Evolutionary conservation across 2,329 filamentous ascomycete genomes (phyloP).

Genomic region (Colletotrichum truncatum): DNA sequence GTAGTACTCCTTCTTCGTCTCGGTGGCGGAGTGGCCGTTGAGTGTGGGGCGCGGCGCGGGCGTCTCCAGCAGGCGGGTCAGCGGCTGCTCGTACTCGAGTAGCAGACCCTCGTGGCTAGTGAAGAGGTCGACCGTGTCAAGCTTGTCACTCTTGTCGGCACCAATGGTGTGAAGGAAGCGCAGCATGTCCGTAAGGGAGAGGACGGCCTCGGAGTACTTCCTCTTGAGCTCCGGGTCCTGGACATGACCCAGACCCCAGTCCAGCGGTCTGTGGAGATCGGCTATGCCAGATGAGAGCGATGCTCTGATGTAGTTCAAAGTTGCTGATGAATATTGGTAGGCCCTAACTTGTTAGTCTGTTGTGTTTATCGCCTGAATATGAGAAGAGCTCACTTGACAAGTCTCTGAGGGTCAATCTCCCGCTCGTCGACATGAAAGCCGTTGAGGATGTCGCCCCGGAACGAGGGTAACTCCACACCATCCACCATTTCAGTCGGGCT

Average conservation of each 20-base stretch:
- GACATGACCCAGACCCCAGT: conserved; percentile 95
- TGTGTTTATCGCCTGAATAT: background rate
- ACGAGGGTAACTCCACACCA: conserved; percentile 85
- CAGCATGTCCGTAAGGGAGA: conserved; percentile 87
- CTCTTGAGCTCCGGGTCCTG: conserved; percentile 82
- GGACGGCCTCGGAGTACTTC: conserved; percentile 87
- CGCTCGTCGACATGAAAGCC: conserved; percentile 82
- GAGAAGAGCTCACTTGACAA: conserved; percentile 68
- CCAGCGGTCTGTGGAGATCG: conserved; percentile 90
- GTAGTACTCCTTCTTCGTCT: conserved; percentile 75
- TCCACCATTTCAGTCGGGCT: conserved; percentile 86
- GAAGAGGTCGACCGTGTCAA: conserved; percentile 93
- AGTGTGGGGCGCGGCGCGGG: conserved; percentile 51
- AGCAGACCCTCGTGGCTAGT: conserved; percentile 95
- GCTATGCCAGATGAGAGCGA: conserved; percentile 89
- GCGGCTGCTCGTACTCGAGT: conserved; percentile 90
- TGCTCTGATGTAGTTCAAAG: conserved; percentile 90
- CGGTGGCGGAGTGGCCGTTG: conserved; percentile 43
- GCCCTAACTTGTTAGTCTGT: conserved; percentile 61
- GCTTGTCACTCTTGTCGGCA: conserved; percentile 82
- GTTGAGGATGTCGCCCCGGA: conserved; percentile 95
- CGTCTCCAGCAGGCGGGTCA: conserved; percentile 80
- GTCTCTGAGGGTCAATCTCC: conserved; percentile 80
- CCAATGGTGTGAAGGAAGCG: conserved; percentile 96
- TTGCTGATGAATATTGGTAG: conserved; percentile 95